Base-by-base conservation (phyloP, 192 early-diverging fungal species). In the Coemansia sp. region DNA sequence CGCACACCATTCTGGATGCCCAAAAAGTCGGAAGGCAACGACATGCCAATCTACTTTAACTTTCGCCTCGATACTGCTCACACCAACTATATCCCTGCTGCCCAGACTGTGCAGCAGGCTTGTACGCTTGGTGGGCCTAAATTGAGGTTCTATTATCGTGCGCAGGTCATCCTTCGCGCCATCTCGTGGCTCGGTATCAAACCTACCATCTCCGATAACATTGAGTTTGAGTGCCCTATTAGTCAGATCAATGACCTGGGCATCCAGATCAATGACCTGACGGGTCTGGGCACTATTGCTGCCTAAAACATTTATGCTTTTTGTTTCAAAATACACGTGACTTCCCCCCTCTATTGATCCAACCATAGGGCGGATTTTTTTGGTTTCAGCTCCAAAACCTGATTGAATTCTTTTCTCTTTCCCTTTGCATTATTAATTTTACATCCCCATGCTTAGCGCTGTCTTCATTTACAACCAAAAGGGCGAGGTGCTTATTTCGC, bases 381-480 rank as follows among this genome's bases (percentile, higher is more conserved):
- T n/a, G n/a, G n/a, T n/a, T n/a, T n/a, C n/a, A n/a, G n/a, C n/a
- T n/a, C n/a, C n/a, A n/a, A n/a, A n/a, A n/a, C n/a, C n/a, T n/a
- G n/a, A n/a, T n/a, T n/a, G n/a, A n/a, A n/a, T n/a, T n/a, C n/a
- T 43, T 55, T 36, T n/a, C 12, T 1, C n/a, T 7, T 4, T 21
- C 36, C 21, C 4, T 19, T 15, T 57, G n/a, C 17, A 15, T 19
- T 27, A 17, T 39, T 8, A n/a, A n/a, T n/a, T n/a, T n/a, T n/a
- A n/a, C n/a, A n/a, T n/a, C n/a, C n/a, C n/a, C n/a, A 98, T 97
- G 95, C 87, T 98, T 48, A 92, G 90, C 71, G 94, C 88, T 17
- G 86, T 98, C 63, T 95, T 98, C 72, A 92, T 98, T 43, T 95
- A 95, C 82, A 98, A 95, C 84, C 94, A 91, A 67, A 99, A 99